phyloP scores from a whole-genome alignment of 805 yeast genomes.

The Lipomyces spencermartinsiae region DNA sequence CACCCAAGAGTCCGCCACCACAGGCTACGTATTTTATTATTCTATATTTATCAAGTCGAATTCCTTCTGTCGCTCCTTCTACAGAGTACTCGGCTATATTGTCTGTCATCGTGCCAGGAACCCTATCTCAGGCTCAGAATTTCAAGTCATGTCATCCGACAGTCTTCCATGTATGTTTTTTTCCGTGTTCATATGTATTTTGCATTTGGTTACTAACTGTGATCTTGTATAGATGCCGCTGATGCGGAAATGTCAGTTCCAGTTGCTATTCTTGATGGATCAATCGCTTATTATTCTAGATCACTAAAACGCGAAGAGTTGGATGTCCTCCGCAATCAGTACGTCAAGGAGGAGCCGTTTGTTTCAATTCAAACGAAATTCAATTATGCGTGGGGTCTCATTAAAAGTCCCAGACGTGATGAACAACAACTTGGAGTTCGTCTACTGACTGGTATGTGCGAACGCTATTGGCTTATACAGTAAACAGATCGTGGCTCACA shows the following conservation, averaged over 20 bases:
- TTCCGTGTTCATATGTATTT: not conserved
- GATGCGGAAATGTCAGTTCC: constrained; percentile 40
- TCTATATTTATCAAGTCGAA: no score
- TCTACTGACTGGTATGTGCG: constrained; percentile 60
- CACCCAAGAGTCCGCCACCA: not conserved
- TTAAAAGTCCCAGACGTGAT: constrained; percentile 66
- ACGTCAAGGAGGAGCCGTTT: constrained; percentile 76
- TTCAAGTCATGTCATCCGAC: constrained; percentile 17
- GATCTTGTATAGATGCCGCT: constrained; percentile 37
- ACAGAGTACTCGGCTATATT: not conserved
- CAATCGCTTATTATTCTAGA: constrained; percentile 6
- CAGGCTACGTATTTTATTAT: no score
- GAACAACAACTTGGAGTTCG: constrained; percentile 83
- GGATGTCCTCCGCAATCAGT: constrained; percentile 75
- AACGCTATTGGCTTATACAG: not conserved
- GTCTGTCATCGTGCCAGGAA: no score
- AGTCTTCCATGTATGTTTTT: constrained; percentile 24
- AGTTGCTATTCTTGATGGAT: not conserved
- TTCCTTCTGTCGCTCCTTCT: not conserved
- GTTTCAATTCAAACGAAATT: constrained; percentile 85
- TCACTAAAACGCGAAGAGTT: constrained; percentile 58
- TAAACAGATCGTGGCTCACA: not conserved
- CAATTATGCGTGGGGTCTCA: constrained; percentile 95
- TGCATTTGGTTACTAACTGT: constrained; percentile 2
- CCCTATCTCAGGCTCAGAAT: no score